Base-by-base conservation (phyloP, 129 eudicot species). In the Lactuca sativa region DNA sequence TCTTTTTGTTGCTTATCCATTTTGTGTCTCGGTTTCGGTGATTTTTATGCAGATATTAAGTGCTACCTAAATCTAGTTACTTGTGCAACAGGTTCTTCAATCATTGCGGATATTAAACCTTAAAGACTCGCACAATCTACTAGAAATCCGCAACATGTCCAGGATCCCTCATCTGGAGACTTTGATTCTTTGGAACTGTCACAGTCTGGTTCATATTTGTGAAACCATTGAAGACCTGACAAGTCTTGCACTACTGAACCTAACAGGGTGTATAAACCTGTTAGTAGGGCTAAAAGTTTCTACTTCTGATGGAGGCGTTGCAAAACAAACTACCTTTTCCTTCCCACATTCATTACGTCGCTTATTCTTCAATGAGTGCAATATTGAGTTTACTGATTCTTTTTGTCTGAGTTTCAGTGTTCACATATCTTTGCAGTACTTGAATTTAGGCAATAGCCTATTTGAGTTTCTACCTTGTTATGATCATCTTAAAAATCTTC, bases 341-440 rank as follows among this genome's bases (percentile, higher is more conserved):
- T 54, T 54, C 12, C 59, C 59, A 54, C 1, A 2, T 16, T 54
- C 59, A 54, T 54, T 54, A 54, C 2, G 9, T 6, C 8, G 31
- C 11, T 54, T 54, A 54, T 54, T 54, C 59, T 31, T 54, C 59
- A 54, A 54, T 1, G 59, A 54, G 11, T 54, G 59, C 59, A 54
- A 54, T 7, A 25, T 54, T 54, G 59, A 54, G 11, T 54, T 21
- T 54, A 54, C 32, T 7, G 31, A 54, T 54, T 16, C 9, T 15
- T 17, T 54, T 54, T 31, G 4, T 2, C 2, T 54, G 31, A 54
- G 59, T 54, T 54, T 54, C 4, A 7, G 4, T 16, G 32, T 6
- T 54, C 59, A 54, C 30, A 25, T 25, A 25, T 25, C 30, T 25
- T 25, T 25, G 30, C 30, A 47, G 30, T 25, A 25, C 30, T 25